These are phyloP conservation scores for Saccharomycopsis sp. DNA, from an alignment of 805 yeast species.

Conservation along the genomic window DNA sequence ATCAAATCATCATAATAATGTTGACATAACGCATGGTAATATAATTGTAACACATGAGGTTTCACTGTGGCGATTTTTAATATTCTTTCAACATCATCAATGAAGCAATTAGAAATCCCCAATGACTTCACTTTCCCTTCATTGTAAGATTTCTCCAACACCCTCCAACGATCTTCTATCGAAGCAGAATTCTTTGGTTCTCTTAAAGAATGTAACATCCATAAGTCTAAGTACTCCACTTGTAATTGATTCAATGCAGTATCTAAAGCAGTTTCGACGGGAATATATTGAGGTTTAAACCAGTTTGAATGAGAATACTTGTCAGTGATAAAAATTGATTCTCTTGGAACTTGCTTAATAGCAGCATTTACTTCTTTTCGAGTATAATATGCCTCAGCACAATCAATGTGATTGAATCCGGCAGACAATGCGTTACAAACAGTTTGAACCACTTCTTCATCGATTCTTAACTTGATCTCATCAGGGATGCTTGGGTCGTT, in stretches of 20 bases:
- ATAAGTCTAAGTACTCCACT: slow-evolving; percentile 51
- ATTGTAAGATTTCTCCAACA: slow-evolving; percentile 42
- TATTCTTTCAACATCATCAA: slow-evolving; percentile 40
- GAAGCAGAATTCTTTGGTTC: slow-evolving; percentile 32
- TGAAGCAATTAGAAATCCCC: slow-evolving; percentile 62
- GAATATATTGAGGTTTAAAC: slow-evolving; percentile 29
- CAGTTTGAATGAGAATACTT: slow-evolving; percentile 37
- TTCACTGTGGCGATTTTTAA: slow-evolving; percentile 35
- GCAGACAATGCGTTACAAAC: slow-evolving; percentile 39
- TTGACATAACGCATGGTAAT: slow-evolving; percentile 59
- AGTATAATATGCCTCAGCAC: slow-evolving; percentile 58
- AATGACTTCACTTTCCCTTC: slow-evolving; percentile 55
- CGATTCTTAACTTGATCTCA: slow-evolving; percentile 21
- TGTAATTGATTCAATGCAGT: slow-evolving; percentile 39
- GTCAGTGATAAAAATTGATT: slow-evolving; percentile 50
- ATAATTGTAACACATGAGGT: slow-evolving; percentile 64
- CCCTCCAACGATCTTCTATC: slow-evolving; percentile 51
- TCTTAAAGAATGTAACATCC: slow-evolving; percentile 49
- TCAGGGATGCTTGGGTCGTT: slow-evolving; percentile 21
- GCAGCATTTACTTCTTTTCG: slow-evolving; percentile 51
- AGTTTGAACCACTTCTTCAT: slow-evolving; percentile 37
- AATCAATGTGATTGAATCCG: slow-evolving; percentile 57
- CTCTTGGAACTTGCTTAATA: slow-evolving; percentile 34
- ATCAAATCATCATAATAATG: slow-evolving; percentile 52
- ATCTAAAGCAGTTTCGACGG: slow-evolving; percentile 39